These are phyloP conservation scores for Telfairia occidentalis DNA, from an alignment of 331 rosid species.

Conservation along the genomic window DNA sequence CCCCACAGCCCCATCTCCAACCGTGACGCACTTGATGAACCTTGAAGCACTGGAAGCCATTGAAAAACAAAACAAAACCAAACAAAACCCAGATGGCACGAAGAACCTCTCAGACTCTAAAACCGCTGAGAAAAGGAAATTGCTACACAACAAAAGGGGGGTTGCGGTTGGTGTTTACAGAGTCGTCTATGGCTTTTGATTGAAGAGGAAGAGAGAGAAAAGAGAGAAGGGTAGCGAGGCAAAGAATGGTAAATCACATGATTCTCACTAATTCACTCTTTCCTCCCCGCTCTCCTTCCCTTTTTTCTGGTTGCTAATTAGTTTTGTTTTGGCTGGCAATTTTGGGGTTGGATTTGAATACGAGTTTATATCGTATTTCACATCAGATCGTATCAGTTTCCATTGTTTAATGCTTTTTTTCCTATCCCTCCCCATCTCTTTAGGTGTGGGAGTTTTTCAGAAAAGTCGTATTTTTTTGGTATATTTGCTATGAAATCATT, in stretches of 20 bases:
- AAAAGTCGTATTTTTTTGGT: not conserved
- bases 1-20: constrained; percentile 97
- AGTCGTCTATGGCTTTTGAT: constrained; percentile 30
- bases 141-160: not conserved
- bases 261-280: constrained; percentile 56
- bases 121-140: constrained; percentile 6
- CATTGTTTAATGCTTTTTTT: not conserved
- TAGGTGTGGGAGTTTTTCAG: not conserved
- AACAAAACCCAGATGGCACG: constrained; percentile 6
- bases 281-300: not conserved
- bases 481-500: not conserved
- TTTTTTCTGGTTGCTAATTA: not conserved
- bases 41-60: constrained; percentile 74
- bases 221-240: constrained; percentile 16
- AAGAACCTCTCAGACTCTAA: constrained; percentile 14
- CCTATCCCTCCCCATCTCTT: not conserved
- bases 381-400: not conserved
- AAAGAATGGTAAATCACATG: constrained; percentile 58
- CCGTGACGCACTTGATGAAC: constrained; percentile 93
- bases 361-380: constrained; percentile 6
- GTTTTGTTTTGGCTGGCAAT: not conserved
- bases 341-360: not conserved
- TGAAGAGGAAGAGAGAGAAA: constrained; percentile 21
- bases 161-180: constrained; percentile 26
- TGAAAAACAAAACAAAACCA: no score